These are phyloP conservation scores for Eucalyptus cloeziana DNA, from an alignment of 345 rosid genomes.

Conservation along the genomic window DNA sequence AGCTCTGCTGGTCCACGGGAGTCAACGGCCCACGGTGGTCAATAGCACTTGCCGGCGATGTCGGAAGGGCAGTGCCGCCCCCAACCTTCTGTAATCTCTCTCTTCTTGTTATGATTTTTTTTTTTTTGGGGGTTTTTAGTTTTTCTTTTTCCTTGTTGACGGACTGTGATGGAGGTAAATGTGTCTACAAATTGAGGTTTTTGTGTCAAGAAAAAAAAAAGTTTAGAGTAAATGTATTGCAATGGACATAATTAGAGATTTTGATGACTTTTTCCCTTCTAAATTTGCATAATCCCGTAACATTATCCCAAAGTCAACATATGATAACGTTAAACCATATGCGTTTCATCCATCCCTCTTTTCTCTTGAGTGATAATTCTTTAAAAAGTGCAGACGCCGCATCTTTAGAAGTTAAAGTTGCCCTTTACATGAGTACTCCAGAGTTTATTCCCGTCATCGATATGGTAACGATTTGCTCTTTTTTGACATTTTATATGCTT, in stretches of 20 bases:
- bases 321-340: too few relatives aligned
- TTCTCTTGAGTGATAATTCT: neutral
- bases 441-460: neutral
- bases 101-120: neutral
- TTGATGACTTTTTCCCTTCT: neutral
- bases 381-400: neutral
- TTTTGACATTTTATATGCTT: neutral
- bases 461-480: neutral
- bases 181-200: neutral
- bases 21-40: neutral
- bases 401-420: neutral
- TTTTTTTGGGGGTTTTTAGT: too few relatives aligned
- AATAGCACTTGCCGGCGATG: neutral
- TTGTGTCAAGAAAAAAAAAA: neutral
- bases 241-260: neutral
- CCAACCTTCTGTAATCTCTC: neutral
- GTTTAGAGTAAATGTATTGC: rapidly evolving
- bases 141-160: too few relatives aligned
- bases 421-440: neutral
- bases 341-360: neutral
- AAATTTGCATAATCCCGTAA: neutral
- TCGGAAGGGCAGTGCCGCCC: neutral
- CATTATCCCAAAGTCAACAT: neutral
- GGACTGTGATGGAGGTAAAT: neutral
- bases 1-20: neutral